Base-by-base conservation (phyloP, 164 flowering plant genomes). In the Vitis rupestris region DNA sequence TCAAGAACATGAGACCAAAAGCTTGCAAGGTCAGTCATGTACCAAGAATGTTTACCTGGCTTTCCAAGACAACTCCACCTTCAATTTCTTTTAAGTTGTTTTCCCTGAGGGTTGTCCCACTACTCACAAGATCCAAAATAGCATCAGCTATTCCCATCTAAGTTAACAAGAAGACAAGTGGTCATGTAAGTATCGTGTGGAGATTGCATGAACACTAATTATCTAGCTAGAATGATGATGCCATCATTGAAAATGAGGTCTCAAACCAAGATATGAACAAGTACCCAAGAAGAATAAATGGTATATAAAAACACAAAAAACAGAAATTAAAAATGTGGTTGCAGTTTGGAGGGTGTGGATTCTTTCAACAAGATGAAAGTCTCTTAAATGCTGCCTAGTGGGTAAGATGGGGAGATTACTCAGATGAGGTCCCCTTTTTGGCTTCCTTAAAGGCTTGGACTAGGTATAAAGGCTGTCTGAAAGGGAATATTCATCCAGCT, bases 101-200 rank as follows among this genome's bases (percentile, higher is more conserved):
- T 67, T 94, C 99, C 67, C 82, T 81, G 58, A 94, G 77, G 27
- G 99, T 92, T 57, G 96, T 91, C 64, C 99, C 99, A 80, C 99
- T 94, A 80, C 99, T 92, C 79, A 94, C 99, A 68, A 94, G 98
- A 75, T 94, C 99, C 79, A 94, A 75, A 74, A 94, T 94, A 60
- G 92, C 95, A 88, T 94, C 99, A 66, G 99, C 99, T 73, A 85
- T 91, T 31, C 99, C 98, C 98, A 94, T 91, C 99, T 94, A 81
- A 37, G 64, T 70, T 56, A 65, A 49, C 66, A 74, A 55, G 52
- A 72, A 62, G 59, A 56, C 15, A n/a, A 66, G 12, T 16, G 16
- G 50, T 30, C 14, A 55, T 54, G 17, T 11, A 50, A 64, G 10
- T 49, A 48, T 5, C 27, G 16, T 13, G 44, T 13, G 13, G 52